A percentile compares a stretch with the other conserved stretches of the same genome.
Conservation (phyloP, 1,139 yeast species). For the Suhomyces bolitotheri region DNA sequence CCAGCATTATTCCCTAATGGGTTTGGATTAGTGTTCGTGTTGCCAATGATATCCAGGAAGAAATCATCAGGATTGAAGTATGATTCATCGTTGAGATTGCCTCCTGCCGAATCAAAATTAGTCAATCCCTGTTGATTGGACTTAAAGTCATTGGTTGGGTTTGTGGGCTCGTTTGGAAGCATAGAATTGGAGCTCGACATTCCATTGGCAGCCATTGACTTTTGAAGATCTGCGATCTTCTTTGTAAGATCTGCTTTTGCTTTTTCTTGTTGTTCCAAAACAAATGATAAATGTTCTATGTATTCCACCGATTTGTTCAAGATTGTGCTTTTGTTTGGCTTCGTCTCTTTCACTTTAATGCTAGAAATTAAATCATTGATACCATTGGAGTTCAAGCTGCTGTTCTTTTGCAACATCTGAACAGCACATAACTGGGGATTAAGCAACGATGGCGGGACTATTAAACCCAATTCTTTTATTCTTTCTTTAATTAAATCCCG, state of each 20-base stretch:
- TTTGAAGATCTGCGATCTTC: conserved; percentile 13
- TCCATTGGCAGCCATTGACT: conserved; percentile 1
- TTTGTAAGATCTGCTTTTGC: conserved; percentile 19
- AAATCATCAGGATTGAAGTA: conserved; percentile 22
- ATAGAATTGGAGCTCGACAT: too few relatives aligned
- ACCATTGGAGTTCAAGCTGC: conserved; percentile 33
- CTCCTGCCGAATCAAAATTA: neutral
- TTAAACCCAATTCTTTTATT: conserved; percentile 67
- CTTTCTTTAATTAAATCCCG: conserved; percentile 76
- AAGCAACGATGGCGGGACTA: conserved; percentile 70
- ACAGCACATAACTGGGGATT: conserved; percentile 51
- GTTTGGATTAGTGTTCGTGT: conserved; percentile 8
- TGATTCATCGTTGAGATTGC: conserved; percentile 4
- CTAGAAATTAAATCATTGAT: conserved; percentile 39
- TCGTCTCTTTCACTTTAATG: conserved; percentile 58
- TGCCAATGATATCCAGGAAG: conserved; percentile 19
- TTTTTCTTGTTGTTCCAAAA: conserved; percentile 37
- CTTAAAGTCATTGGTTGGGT: conserved; percentile 1
- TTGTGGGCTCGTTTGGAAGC: conserved; percentile 1
- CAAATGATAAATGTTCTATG: conserved; percentile 53
- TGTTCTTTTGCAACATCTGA: conserved; percentile 46
- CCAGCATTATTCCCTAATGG: conserved; percentile 7
- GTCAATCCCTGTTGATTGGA: neutral
- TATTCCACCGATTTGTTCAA: conserved; percentile 70
- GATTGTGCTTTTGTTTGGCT: conserved; percentile 72